Evolutionary conservation across 2,329 filamentous ascomycete species (phyloP), one percentile per base, ranked within the genome.

Genomic region (Monascus ruber): DNA sequence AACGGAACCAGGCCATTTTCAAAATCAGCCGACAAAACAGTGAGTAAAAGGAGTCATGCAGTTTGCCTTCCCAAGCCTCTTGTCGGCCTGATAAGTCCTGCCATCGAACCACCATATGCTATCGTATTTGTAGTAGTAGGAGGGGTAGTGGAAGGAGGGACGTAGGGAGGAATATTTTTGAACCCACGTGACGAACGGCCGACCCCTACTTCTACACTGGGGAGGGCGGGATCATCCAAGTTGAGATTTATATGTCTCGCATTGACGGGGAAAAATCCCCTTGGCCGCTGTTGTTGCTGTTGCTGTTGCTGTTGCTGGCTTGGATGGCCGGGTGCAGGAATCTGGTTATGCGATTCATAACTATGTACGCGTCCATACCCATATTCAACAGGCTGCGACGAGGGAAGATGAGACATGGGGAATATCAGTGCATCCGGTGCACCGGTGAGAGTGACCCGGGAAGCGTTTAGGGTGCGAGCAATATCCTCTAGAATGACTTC

Each of bases 401-500:
- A 17, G 17, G 17, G 17, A 17, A 17, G 17, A 17, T 17, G 17
- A 17, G 17, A 17, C 17, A 17, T 38, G 2, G 40, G 40, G 42
- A 45, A 28, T 43, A 55, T 44, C 7, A 53, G 46, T 24, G 51
- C 54, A 28, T 55, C 49, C 8, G 58, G 53, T 24, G 54, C 53
- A n/a, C 59, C 81, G 0, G 86, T 86, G 0, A 94, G 71, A 4
- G 73, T 70, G n/a, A 94, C 76, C 25, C 77, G 73, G 1, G 64
- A 64, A 0, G 85, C 85, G 24, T 79, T 76, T 0, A 95, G 68
- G 0, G 82, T 87, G 45, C 83, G 76, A 26, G 79, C 81, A 41
- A 96, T 94, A 54, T 96, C 89, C 26, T 82, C 76, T 7, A 96
- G 71, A 8, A 94, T 66, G 2, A 95, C 74, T 41, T 95, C 85